Base-by-base conservation (phyloP, 1,284 basidiomycete species). In the Trichosporon faecale region DNA sequence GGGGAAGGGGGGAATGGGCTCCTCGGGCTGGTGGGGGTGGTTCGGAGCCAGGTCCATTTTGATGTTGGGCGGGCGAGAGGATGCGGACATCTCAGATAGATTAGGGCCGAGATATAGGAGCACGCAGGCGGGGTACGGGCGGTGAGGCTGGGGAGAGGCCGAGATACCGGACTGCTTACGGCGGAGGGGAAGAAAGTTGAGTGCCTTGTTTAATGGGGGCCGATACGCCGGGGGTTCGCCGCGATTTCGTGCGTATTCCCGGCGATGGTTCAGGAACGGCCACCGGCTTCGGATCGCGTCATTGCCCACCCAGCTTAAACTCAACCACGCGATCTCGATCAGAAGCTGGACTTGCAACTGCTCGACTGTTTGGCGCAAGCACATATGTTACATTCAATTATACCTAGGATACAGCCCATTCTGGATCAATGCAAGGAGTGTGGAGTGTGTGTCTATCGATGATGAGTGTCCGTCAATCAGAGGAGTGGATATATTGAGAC, bases 21-120 rank as follows among this genome's bases (percentile, higher is more conserved):
- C 76, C 66, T 82, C 80, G 16, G 77, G 76, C 66, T 72, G 72
- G 61, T 72, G 74, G 9, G 80, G 80, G 69, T 82, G 80, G 55
- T 76, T 76, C 12, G 71, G 68, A 2, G 78, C 68, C 23, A 78
- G 68, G n/a, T 57, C 25, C 49, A 55, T 65, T 9, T 46, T 65
- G 31, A 35, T 33, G 52, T 40, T 64, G 21, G 57, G 57, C 14
- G 57, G 57, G 16, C 29, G 29, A 2, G 57, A 61, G 27, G 57
- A 31, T 16, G 49, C 35, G 12, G 57, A 61, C 60, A 67, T 67
- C 29, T 29, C 16, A 8, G 52, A n/a, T n/a, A n/a, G n/a, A n/a
- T n/a, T n/a, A 57, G 57, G 55, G 14, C 57, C 57, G 57, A 61
- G 27, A 61, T 31, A 61, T 14, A 29, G 57, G 57, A n/a, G 4